Percentiles rank a stretch among this genome's conserved stretches.
Conservation (phyloP, 2,329 filamentous ascomycete species). For the Monilinia aucupariae region DNA sequence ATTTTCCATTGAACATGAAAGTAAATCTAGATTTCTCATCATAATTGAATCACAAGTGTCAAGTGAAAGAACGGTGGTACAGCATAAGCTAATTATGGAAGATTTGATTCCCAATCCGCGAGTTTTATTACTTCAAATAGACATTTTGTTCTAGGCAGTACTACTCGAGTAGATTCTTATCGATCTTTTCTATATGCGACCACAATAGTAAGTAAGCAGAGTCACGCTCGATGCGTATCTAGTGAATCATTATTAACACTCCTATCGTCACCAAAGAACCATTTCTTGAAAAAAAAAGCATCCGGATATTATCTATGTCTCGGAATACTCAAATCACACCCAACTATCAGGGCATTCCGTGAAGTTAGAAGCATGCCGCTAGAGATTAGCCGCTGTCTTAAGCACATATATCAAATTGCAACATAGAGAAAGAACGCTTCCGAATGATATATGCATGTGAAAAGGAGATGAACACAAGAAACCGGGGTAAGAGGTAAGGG, state of each 20-base stretch:
- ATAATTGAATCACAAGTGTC: neutral
- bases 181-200: too few relatives aligned
- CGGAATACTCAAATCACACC: neutral
- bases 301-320: neutral
- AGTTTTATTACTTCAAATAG: neutral
- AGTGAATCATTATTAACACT: neutral
- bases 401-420: neutral
- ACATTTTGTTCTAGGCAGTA: too few relatives aligned
- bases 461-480: neutral
- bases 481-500: neutral
- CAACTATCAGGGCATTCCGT: neutral
- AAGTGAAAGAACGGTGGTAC: neutral
- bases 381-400: neutral
- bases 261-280: neutral
- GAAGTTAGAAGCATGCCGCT: neutral
- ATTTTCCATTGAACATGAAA: neutral
- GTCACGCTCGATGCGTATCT: neutral
- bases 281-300: too few relatives aligned
- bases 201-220: neutral
- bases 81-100: neutral
- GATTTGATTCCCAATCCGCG: too few relatives aligned
- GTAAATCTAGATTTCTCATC: neutral
- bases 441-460: neutral
- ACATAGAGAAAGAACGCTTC: too few relatives aligned
- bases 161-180: neutral